Base-by-base conservation (phyloP, 495 filamentous ascomycete genomes). In the Penicillium steckii region DNA sequence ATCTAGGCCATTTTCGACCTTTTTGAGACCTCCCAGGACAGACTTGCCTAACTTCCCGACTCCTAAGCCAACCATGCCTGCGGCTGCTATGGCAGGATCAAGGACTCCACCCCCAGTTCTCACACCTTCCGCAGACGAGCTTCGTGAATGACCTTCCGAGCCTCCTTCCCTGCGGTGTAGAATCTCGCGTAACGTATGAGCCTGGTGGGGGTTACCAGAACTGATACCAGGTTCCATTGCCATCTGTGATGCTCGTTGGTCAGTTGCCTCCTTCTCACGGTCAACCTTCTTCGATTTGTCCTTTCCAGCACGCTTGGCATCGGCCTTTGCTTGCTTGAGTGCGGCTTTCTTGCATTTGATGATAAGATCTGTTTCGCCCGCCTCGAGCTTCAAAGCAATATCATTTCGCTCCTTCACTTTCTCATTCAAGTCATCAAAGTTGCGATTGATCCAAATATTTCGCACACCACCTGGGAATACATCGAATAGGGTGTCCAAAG, bases 361-460 rank as follows among this genome's bases (percentile, higher is more conserved):
- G 53, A 98, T 87, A 44, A 98, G 73, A 35, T 88, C 82, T 0
- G 90, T 97, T 70, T 96, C 87, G 4, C 95, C 94, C 13, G 66
- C 71, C 64, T 98, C 94, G 3, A 98, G 78, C 44, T 77, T 73
- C 50, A 76, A 64, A 17, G 91, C 90, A n/a, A 95, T 66, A 17
- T 78, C 67, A 51, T 91, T 82, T 18, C 94, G 82, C 59, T 78
- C 73, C 56, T 88, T 82, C 35, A 97, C 88, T 64, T 98, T 98
- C 49, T 91, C 87, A 45, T 88, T 79, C 10, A 98, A 81, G 22
- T 89, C 84, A 47, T 94, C 90, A 51, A 87, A 93, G 62, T 97
- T 89, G 19, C 94, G 85, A 46, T 96, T 97, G 54, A 97, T 86
- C 90, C 92, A 98, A 27, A 97, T 91, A 66, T 97, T 97, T 47